A percentile compares a stretch with the other conserved stretches of the same genome.
Evolutionary conservation across 345 rosid genomes (phyloP).

Genomic region (Gynandropsis gynandra): DNA sequence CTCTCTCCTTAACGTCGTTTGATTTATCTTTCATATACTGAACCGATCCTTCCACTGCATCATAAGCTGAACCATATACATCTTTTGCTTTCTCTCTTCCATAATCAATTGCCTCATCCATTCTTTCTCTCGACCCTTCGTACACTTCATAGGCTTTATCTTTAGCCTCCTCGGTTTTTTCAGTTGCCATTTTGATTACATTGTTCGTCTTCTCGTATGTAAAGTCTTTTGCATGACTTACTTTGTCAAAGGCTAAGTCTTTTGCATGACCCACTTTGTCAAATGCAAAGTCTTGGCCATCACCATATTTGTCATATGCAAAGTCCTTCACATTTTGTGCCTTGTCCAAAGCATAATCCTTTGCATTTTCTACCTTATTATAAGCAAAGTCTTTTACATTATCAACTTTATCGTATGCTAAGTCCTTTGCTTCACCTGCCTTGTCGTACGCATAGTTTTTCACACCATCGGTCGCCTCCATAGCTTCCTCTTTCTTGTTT

Average conservation of each 20-base stretch:
- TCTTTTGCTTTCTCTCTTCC: slow-evolving; percentile 27
- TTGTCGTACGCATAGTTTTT: slow-evolving; percentile 8
- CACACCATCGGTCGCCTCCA: not conserved
- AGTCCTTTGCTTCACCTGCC: slow-evolving; percentile 24
- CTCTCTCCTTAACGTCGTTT: slow-evolving; percentile 16
- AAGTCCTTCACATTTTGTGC: slow-evolving; percentile 16
- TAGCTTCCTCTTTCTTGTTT: slow-evolving; percentile 9
- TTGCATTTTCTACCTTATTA: slow-evolving; percentile 26
- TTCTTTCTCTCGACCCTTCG: slow-evolving; percentile 18
- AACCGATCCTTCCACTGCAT: slow-evolving; percentile 22
- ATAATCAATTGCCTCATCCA: slow-evolving; percentile 12
- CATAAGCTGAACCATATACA: not conserved
- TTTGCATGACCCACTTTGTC: not conserved
- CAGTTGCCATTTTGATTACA: too few species aligned
- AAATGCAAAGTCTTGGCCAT: not conserved
- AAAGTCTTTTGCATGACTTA: slow-evolving; percentile 1
- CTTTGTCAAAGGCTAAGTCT: not conserved
- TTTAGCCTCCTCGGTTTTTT: slow-evolving; percentile 12
- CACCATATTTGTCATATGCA: slow-evolving; percentile 2
- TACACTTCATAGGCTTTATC: slow-evolving; percentile 21
- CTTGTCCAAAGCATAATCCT: slow-evolving; percentile 21
- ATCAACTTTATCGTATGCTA: slow-evolving; percentile 13
- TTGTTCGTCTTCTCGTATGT: not conserved
- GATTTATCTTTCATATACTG: slow-evolving; percentile 24
- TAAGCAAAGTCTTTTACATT: slow-evolving; percentile 22